Conservation (phyloP, 2,329 filamentous ascomycete genomes). For the Coniochaeta ligniaria region DNA sequence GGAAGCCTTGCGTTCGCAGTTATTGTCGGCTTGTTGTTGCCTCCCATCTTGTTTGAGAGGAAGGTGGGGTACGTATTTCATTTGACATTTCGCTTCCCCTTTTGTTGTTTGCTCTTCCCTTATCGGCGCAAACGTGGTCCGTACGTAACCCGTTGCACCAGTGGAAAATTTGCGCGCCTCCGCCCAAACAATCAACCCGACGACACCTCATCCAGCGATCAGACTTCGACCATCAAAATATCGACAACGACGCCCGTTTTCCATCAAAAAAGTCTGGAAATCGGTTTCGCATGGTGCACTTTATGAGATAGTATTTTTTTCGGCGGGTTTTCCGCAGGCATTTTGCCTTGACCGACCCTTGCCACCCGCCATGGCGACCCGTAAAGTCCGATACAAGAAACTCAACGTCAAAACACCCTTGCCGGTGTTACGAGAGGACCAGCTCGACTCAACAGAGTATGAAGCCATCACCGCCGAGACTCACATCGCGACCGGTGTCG, state of each 20-base stretch:
- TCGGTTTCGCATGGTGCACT: slow-evolving; percentile 45
- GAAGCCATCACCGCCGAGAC: slow-evolving; percentile 76
- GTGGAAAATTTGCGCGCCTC: slow-evolving; percentile 42
- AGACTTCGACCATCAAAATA: slow-evolving; percentile 47
- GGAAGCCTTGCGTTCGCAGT: not conserved
- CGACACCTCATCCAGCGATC: slow-evolving; percentile 45
- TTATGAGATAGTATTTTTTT: slow-evolving; percentile 60
- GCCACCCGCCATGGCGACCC: slow-evolving; percentile 49
- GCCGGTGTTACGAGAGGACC: slow-evolving; percentile 79
- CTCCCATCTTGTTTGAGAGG: not conserved
- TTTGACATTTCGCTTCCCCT: not conserved
- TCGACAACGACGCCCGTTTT: slow-evolving; percentile 39
- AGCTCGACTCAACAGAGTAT: slow-evolving; percentile 82
- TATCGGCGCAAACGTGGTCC: slow-evolving; percentile 1
- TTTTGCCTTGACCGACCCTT: slow-evolving; percentile 21
- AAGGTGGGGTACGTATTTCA: not conserved
- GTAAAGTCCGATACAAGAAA: slow-evolving; percentile 80
- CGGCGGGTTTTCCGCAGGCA: slow-evolving; percentile 49
- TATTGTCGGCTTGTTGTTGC: not conserved
- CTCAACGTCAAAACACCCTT: slow-evolving; percentile 85
- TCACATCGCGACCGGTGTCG: slow-evolving; percentile 92
- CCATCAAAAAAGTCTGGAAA: slow-evolving; percentile 47
- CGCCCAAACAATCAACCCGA: slow-evolving; percentile 38
- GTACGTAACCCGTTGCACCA: slow-evolving; percentile 10
- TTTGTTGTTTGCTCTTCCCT: slow-evolving; percentile 2